Conservation (phyloP, 176 grass and related monocot species). For the Microstegium vimineum region DNA sequence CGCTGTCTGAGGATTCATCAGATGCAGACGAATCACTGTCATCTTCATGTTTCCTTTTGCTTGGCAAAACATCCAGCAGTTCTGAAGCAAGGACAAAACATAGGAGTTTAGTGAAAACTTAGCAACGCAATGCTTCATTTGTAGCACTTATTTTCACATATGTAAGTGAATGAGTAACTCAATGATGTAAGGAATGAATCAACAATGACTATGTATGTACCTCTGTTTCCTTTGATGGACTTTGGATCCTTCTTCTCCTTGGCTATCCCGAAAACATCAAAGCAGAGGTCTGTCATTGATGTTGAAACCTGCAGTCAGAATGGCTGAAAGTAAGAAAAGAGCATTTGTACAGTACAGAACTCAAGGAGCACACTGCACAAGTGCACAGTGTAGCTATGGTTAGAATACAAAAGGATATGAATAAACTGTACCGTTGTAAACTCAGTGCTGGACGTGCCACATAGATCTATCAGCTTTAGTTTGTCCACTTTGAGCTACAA, state of each 20-base stretch:
- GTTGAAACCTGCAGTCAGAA: conserved; percentile 61
- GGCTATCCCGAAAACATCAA: conserved; percentile 86
- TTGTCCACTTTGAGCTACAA: conserved; percentile 95
- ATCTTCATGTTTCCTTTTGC: conserved; percentile 79
- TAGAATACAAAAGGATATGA: not conserved
- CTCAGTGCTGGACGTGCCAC: conserved; percentile 80
- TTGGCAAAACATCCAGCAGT: conserved; percentile 76
- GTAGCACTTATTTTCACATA: not conserved
- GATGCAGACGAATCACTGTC: conserved; percentile 45
- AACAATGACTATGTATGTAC: conserved; percentile 26
- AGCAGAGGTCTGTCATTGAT: conserved; percentile 93
- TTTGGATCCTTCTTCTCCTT: conserved; percentile 95
- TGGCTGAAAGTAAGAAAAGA: conserved; percentile 28
- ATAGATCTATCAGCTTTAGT: conserved; percentile 81
- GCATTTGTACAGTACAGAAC: not conserved
- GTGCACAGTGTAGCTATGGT: not conserved
- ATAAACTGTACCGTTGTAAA: conserved; percentile 57
- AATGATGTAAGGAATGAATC: not conserved
- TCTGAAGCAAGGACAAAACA: conserved; percentile 31
- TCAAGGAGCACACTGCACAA: not conserved
- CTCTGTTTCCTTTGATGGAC: conserved; percentile 84
- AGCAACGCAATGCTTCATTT: not conserved
- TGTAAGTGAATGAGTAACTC: not conserved
- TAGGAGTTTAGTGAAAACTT: not conserved
- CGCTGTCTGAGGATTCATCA: conserved; percentile 52